A percentile compares a stretch with the other conserved stretches of the same genome.
Evolutionary conservation across 208 protist genomes (phyloP).

Genomic region (Trypanosoma platydactyli): DNA sequence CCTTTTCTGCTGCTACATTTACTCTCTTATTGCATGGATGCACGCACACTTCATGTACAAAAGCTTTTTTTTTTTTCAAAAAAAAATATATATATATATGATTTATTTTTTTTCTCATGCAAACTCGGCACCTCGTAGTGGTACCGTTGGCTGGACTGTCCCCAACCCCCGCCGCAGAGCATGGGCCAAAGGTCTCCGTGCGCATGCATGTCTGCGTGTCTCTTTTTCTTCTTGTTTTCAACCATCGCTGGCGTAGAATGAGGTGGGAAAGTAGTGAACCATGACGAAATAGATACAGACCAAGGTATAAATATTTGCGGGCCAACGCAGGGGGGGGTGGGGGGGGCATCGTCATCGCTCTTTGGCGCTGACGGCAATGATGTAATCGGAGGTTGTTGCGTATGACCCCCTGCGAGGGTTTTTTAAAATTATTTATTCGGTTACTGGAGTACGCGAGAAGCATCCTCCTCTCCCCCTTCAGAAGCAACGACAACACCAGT

Average conservation of each 20-base stretch:
- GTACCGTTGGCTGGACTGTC: no score
- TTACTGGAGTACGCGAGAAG: background rate
- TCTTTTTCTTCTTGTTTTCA: slow-evolving; percentile 8
- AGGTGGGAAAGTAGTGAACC: background rate
- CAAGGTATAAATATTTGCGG: no score
- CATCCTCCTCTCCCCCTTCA: background rate
- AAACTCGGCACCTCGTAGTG: background rate
- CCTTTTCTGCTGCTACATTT: no score
- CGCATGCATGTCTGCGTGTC: background rate
- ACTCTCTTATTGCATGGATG: no score
- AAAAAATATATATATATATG: slow-evolving; percentile 4
- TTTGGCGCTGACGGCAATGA: background rate
- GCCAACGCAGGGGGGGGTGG: no score
- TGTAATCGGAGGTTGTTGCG: background rate
- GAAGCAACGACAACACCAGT: background rate
- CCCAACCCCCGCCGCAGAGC: no score
- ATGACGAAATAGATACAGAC: no score
- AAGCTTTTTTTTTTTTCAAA: background rate
- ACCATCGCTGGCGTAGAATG: background rate
- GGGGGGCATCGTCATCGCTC: no score
- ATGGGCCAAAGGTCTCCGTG: no score
- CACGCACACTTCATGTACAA: slow-evolving; percentile 1
- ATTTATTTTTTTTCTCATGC: background rate
- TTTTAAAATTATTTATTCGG: no score
- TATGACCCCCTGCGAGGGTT: background rate